These are phyloP conservation scores for Onygena corvina DNA, from an alignment of 2,329 filamentous ascomycete species.

Conservation along the genomic window DNA sequence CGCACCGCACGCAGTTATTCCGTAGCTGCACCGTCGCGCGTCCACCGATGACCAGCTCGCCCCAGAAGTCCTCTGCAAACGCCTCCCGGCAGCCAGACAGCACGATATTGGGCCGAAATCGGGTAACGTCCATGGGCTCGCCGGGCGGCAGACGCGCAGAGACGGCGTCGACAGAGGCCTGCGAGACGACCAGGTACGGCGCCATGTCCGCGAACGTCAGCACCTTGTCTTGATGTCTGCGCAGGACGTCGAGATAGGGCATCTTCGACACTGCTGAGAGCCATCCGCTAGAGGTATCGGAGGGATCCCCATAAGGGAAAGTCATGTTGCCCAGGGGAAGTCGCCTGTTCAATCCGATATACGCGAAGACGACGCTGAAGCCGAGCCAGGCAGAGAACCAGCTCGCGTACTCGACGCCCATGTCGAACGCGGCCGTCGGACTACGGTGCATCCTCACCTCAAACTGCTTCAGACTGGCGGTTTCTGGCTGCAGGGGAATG, in stretches of 20 bases:
- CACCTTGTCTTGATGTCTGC: constrained; percentile 25
- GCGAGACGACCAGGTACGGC: constrained; percentile 60
- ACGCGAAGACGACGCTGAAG: constrained; percentile 49
- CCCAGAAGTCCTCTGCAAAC: constrained; percentile 65
- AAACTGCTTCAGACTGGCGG: constrained; percentile 36
- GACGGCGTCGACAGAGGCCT: constrained; percentile 57
- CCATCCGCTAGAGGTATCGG: constrained; percentile 15
- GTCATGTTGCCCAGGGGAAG: constrained; percentile 50
- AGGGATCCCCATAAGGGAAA: constrained; percentile 29
- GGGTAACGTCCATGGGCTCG: constrained; percentile 49
- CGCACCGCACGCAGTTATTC: constrained; percentile 57
- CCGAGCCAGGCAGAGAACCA: constrained; percentile 61
- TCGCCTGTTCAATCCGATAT: constrained; percentile 51
- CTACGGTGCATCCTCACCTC: constrained; percentile 50
- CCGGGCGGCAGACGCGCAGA: constrained; percentile 42
- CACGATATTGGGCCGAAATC: constrained; percentile 64
- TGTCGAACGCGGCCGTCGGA: constrained; percentile 47
- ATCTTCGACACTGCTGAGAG: constrained; percentile 15
- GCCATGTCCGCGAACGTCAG: constrained; percentile 65
- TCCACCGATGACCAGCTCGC: constrained; percentile 41
- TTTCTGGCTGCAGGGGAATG: constrained; percentile 47
- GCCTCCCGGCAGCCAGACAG: constrained; percentile 45
- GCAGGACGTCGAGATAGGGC: background rate
- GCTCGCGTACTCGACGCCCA: constrained; percentile 47
- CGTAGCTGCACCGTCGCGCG: constrained; percentile 44